phyloP scores from a whole-genome alignment of 2,329 filamentous ascomycete genomes.

The Colletotrichum coccodes region DNA sequence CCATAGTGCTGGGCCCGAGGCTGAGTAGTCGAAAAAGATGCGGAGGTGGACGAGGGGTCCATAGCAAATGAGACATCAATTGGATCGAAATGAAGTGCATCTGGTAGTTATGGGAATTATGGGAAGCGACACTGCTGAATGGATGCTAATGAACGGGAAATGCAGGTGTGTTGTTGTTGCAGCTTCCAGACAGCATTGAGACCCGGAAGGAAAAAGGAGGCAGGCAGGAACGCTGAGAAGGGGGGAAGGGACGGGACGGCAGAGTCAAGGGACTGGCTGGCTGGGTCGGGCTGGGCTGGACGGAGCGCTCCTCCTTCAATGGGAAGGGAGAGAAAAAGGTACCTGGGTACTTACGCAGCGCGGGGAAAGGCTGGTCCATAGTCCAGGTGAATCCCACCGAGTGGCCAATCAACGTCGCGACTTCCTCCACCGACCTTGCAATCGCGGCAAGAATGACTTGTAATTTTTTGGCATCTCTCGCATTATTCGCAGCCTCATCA shows the following conservation, averaged over 20 bases:
- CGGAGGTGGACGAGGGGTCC: not conserved
- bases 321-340: slow-evolving; percentile 5
- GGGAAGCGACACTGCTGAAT: not conserved
- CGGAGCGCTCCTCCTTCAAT: not conserved
- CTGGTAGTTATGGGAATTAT: not conserved
- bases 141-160: not conserved
- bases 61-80: not conserved
- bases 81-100: not conserved
- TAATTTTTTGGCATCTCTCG: slow-evolving; percentile 34
- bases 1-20: not conserved
- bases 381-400: slow-evolving; percentile 24
- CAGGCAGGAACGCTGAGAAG: not conserved
- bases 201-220: not conserved
- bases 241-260: not conserved
- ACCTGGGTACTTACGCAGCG: slow-evolving; percentile 25
- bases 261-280: not conserved
- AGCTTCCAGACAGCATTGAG: too few relatives aligned
- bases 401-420: slow-evolving; percentile 26
- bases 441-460: slow-evolving; percentile 30
- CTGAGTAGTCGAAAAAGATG: not conserved
- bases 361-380: slow-evolving; percentile 31
- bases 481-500: slow-evolving; percentile 27
- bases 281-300: slow-evolving; percentile 6
- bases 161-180: not conserved
- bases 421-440: slow-evolving; percentile 28